Conservation (phyloP, 2,329 filamentous ascomycete species). For the Aspergillus terreus region DNA sequence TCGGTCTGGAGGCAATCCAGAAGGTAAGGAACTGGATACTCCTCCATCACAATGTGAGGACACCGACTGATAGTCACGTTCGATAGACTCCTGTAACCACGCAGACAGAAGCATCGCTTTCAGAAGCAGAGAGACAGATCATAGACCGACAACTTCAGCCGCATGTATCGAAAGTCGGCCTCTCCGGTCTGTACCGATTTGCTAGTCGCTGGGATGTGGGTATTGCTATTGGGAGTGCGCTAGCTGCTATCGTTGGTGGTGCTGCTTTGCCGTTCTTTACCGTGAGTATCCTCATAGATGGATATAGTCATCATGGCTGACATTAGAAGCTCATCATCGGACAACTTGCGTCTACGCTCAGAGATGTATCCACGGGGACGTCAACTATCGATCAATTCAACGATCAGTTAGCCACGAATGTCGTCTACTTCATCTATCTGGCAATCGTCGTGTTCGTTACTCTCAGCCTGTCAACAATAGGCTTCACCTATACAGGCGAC, state of each 20-base stretch:
- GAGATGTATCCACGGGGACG: constrained; percentile 54
- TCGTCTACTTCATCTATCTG: constrained; percentile 79
- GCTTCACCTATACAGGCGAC: constrained; percentile 82
- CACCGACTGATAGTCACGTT: too few species aligned
- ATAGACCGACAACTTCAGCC: constrained; percentile 63
- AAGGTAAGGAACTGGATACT: not conserved
- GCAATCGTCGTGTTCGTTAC: constrained; percentile 72
- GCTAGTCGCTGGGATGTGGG: constrained; percentile 59
- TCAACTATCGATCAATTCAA: constrained; percentile 55
- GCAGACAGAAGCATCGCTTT: constrained; percentile 5
- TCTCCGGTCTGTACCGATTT: constrained; percentile 63
- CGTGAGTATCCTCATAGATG: constrained; percentile 35
- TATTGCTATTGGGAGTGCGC: constrained; percentile 55
- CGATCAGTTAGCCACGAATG: constrained; percentile 55
- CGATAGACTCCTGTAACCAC: constrained; percentile 2
- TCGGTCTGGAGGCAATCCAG: not conserved
- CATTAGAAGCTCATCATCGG: constrained; percentile 60
- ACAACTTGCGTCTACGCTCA: constrained; percentile 67
- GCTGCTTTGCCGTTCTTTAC: constrained; percentile 75
- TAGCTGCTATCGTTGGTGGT: constrained; percentile 66
- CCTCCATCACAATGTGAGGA: too few species aligned
- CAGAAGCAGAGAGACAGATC: constrained; percentile 56
- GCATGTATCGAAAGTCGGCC: constrained; percentile 58
- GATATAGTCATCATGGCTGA: not conserved
- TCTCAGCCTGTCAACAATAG: constrained; percentile 72